Base-by-base conservation (phyloP, 2,329 filamentous ascomycete genomes). In the Diatrype stigma region DNA sequence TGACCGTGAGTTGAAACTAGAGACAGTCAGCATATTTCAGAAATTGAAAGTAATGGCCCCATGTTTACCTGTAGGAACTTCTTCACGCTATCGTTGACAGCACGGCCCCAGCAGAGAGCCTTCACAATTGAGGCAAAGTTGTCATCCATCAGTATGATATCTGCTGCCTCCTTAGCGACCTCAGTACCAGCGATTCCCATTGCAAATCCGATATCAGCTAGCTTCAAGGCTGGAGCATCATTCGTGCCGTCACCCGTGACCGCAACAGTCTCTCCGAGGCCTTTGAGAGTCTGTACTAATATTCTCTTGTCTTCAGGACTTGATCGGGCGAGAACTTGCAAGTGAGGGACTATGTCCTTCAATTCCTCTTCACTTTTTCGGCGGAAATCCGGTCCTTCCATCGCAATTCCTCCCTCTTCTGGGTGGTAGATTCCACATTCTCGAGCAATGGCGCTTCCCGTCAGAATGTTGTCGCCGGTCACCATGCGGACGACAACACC, bases 221-320 rank as follows among this genome's bases (percentile, higher is more conserved):
- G 73, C 63, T 84, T 82, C 17, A 86, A 73, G 3, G 81, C 82
- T 2, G 82, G 82, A 11, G 79, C 79, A 60, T 86, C 82, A 58
- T 86, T 86, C 38, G 85, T 82, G 45, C 82, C 82, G 57, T 86
- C 82, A 50, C 82, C 82, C 42, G 81, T 85, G 81, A 85, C 85
- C 37, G 81, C 82, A 44, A 76, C 80, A 63, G 80, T 85, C 19
- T 71, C 70, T 35, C 74, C 73, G 48, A 82, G 77, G 22, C 83
- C 74, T 62, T 85, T 82, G 16, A 86, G 74, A 17, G 83, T 82
- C 53, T 84, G 81, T 48, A 86, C 84, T 83, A 87, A 86, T 45
- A 82, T 76, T n/a, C 84, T 82, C 61, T 87, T 86, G 7, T 83
- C 86, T 37, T 78, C 75, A 0, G 84, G 84, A 2, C 81, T 80